Evolutionary conservation across 805 yeast genomes (phyloP).

Genomic region (Metschnikowia lochheadii): DNA sequence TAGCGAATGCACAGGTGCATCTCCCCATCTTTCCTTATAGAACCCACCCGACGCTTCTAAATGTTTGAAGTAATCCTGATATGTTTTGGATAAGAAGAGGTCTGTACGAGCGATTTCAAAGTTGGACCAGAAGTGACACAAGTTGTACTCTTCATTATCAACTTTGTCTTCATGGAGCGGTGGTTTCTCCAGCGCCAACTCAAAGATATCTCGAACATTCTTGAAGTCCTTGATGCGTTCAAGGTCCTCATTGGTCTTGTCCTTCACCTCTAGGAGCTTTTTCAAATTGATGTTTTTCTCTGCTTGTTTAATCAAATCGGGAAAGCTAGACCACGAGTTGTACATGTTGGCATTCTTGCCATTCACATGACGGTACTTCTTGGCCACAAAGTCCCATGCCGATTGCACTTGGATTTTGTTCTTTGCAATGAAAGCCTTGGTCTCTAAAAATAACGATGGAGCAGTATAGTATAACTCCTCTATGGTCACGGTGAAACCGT

Average conservation of each 20-base stretch:
- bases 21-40: conserved; percentile 94
- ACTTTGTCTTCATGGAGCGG: conserved; percentile 49
- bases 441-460: conserved; percentile 73
- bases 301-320: conserved; percentile 24
- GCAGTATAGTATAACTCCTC: conserved; percentile 77
- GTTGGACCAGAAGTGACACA: conserved; percentile 91
- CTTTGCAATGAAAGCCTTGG: conserved; percentile 56
- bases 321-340: conserved; percentile 17
- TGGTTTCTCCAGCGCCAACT: conserved; percentile 29
- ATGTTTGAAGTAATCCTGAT: conserved; percentile 62
- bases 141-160: conserved; percentile 64
- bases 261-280: conserved; percentile 18
- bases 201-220: conserved; percentile 36
- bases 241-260: conserved; percentile 23
- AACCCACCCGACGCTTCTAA: conserved; percentile 79
- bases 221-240: conserved; percentile 14
- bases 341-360: conserved; percentile 24
- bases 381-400: conserved; percentile 65
- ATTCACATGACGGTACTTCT: conserved; percentile 21
- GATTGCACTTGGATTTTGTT: conserved; percentile 48
- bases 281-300: conserved; percentile 27
- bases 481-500: conserved; percentile 81
- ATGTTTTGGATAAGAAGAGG: conserved; percentile 61
- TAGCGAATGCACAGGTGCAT: conserved; percentile 89
- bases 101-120: conserved; percentile 87